Evolutionary conservation across 805 yeast genomes (phyloP).

Genomic region (Debaryomyces hansenii): DNA sequence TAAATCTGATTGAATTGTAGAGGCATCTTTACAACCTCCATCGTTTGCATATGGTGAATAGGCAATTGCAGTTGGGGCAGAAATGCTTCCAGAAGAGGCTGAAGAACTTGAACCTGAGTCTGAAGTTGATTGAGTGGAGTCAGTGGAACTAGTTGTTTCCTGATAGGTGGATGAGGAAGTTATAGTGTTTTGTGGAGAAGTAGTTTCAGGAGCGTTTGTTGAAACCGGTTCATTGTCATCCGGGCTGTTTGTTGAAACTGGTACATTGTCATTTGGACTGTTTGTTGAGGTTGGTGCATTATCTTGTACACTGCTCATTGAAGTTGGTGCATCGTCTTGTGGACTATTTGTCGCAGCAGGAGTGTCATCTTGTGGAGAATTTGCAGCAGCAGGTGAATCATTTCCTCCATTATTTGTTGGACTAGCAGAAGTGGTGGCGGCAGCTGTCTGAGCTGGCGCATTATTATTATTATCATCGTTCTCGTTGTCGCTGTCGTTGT

Average conservation of each 20-base stretch:
- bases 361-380: constrained; percentile 6
- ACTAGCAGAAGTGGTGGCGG: constrained; percentile 3
- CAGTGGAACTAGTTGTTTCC: constrained; percentile 8
- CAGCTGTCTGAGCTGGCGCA: neutral
- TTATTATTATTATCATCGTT: neutral
- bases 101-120: constrained; percentile 14
- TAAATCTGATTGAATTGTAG: constrained; percentile 59
- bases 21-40: constrained; percentile 63
- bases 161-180: constrained; percentile 9
- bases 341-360: constrained; percentile 9
- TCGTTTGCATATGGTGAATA: constrained; percentile 78
- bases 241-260: too few relatives aligned
- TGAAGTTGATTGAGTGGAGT: constrained; percentile 14
- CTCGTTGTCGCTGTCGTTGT: constrained; percentile 1
- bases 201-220: constrained; percentile 13
- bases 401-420: constrained; percentile 4
- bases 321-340: constrained; percentile 10
- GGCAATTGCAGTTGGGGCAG: constrained; percentile 60
- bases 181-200: constrained; percentile 10
- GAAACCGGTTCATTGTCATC: constrained; percentile 4
- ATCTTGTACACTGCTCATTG: constrained; percentile 1
- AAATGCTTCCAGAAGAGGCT: constrained; percentile 18
- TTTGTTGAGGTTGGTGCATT: neutral
- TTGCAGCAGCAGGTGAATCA: constrained; percentile 8
- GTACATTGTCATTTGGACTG: too few relatives aligned